Conservation (phyloP, 495 filamentous ascomycete species). For the Hypoxylon fuscum region DNA sequence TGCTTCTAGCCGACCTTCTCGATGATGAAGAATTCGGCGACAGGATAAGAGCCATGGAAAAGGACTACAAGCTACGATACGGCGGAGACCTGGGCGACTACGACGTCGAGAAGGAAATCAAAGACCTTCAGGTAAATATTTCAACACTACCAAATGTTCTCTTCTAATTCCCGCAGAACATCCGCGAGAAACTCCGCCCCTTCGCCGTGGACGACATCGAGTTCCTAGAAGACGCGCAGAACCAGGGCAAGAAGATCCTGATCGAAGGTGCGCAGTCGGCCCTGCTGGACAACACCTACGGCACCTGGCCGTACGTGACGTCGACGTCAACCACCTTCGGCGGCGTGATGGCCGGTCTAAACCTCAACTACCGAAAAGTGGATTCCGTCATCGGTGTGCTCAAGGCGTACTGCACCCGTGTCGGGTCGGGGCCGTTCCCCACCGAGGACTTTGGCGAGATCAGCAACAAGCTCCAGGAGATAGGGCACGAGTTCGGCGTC, state of each 20-base stretch:
- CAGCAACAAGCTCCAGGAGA: conserved; percentile 55
- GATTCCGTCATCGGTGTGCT: conserved; percentile 77
- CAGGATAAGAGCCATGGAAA: conserved; percentile 72
- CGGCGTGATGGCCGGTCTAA: conserved; percentile 33
- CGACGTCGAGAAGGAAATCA: conserved; percentile 81
- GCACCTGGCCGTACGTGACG: conserved; percentile 33
- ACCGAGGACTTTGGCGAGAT: conserved; percentile 75
- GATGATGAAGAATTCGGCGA: conserved; percentile 72
- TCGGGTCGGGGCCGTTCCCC: conserved; percentile 84
- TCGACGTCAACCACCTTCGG: conserved; percentile 28
- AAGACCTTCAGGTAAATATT: conserved; percentile 33
- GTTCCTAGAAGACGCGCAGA: conserved; percentile 64
- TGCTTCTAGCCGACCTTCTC: conserved; percentile 80
- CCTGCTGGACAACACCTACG: conserved; percentile 58
- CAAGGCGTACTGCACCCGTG: conserved; percentile 81
- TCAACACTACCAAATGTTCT: conserved; percentile 10
- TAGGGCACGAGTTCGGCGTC: conserved; percentile 67
- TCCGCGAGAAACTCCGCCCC: conserved; percentile 70
- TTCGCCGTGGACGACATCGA: conserved; percentile 76
- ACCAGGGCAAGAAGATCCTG: conserved; percentile 70
- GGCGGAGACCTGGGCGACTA: conserved; percentile 75
- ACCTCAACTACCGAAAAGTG: conserved; percentile 23
- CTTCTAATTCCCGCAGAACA: conserved; percentile 64
- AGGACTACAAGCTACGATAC: conserved; percentile 75
- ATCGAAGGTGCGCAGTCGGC: conserved; percentile 93